A percentile compares a stretch with the other conserved stretches of the same genome.
Evolutionary conservation across 139 green algal species (phyloP).

Genomic region (Cymbomonas tetramitiformis): DNA sequence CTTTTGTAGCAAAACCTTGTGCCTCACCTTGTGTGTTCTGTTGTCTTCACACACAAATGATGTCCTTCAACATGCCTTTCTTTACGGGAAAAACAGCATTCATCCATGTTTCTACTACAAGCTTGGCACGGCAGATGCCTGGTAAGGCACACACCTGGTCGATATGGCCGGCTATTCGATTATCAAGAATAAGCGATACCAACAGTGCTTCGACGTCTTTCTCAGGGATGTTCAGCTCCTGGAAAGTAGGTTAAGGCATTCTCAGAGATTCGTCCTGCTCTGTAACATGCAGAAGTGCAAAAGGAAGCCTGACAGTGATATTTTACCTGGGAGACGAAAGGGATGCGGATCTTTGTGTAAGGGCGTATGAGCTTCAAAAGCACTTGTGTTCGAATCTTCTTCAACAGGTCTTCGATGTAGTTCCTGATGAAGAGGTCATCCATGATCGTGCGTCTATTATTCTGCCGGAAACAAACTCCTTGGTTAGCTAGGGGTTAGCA

Average conservation of each 20-base stretch:
- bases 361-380: constrained; percentile 76
- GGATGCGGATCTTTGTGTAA: constrained; percentile 78
- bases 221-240: constrained; percentile 75
- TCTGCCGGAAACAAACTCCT: no score
- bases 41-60: no score
- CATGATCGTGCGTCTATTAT: no score
- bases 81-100: no score
- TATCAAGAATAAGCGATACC: constrained; percentile 84
- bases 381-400: constrained; percentile 86
- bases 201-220: constrained; percentile 84
- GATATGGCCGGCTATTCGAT: constrained; percentile 65
- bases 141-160: no score
- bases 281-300: background rate
- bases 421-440: constrained; percentile 88
- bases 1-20: no score
- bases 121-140: no score
- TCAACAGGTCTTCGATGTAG: constrained; percentile 89
- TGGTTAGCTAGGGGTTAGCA: no score
- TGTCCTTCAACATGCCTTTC: no score
- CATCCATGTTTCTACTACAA: no score
- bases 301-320: background rate
- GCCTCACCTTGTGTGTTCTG: no score
- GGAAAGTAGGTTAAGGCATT: background rate
- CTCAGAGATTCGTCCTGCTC: background rate
- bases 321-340: constrained; percentile 55